Conservation (phyloP, 805 yeast genomes). For the Debaryomyces castellii region DNA sequence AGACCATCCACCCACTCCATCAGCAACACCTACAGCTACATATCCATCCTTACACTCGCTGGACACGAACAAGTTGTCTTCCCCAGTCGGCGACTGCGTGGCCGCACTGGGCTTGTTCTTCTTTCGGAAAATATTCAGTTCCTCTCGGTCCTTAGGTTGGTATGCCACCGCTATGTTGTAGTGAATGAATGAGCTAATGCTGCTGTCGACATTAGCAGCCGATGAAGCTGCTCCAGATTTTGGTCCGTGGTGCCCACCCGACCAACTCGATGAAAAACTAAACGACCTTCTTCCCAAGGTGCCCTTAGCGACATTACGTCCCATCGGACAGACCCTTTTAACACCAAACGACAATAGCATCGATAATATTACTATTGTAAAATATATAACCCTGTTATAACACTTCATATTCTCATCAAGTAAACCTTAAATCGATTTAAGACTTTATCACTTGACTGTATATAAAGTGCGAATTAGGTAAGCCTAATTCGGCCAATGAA, state of each 20-base stretch:
- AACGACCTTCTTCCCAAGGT: constrained; percentile 14
- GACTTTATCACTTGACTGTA: background rate
- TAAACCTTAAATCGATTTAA: background rate
- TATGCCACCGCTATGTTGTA: constrained; percentile 67
- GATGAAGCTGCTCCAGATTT: constrained; percentile 15
- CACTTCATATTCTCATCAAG: constrained; percentile 1
- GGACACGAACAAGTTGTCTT: constrained; percentile 67
- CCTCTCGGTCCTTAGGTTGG: constrained; percentile 68
- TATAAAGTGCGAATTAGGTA: constrained; percentile 3
- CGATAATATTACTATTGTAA: constrained; percentile 14
- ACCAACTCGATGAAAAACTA: constrained; percentile 21
- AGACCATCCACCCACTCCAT: constrained; percentile 98
- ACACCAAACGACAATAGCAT: constrained; percentile 18
- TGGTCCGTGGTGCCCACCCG: constrained; percentile 9
- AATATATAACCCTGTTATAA: constrained; percentile 8
- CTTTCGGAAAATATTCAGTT: constrained; percentile 44
- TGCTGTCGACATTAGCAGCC: constrained; percentile 15
- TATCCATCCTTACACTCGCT: constrained; percentile 34
- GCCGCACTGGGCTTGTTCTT: constrained; percentile 39
- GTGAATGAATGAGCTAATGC: constrained; percentile 24
- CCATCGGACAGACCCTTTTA: constrained; percentile 11
- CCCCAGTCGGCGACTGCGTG: constrained; percentile 59
- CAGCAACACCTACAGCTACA: constrained; percentile 78
- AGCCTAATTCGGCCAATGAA: constrained; percentile 8
- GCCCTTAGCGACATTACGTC: constrained; percentile 8